Conservation (phyloP, 352 stramenopile genomes). For the Phytophthora pluvialis region DNA sequence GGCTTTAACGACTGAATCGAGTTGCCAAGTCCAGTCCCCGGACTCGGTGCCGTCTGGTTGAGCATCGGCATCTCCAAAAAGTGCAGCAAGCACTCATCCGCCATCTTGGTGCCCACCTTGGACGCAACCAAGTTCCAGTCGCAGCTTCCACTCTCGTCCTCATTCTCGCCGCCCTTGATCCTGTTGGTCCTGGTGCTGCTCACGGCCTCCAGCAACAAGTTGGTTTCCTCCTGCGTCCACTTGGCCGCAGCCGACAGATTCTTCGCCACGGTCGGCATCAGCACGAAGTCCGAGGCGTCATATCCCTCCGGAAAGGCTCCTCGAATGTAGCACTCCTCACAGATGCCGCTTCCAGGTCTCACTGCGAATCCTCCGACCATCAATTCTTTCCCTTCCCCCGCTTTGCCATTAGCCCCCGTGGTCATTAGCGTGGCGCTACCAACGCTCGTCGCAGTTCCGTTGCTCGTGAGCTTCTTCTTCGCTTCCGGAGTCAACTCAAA, state of each 20-base stretch:
- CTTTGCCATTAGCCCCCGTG: conserved; percentile 24
- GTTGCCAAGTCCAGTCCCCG: not conserved
- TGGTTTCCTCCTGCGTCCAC: conserved; percentile 61
- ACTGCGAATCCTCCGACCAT: conserved; percentile 51
- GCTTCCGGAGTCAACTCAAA: conserved; percentile 69
- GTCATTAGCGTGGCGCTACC: conserved; percentile 11
- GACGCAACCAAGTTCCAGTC: conserved; percentile 82
- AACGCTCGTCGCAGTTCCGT: conserved; percentile 16
- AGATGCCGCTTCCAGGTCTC: conserved; percentile 67
- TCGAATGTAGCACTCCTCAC: conserved; percentile 68
- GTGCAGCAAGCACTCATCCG: conserved; percentile 79
- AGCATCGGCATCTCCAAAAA: conserved; percentile 81
- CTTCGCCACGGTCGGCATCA: conserved; percentile 32
- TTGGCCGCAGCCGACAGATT: conserved; percentile 4
- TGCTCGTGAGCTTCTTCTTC: conserved; percentile 56
- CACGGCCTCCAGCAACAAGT: conserved; percentile 59
- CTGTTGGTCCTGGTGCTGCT: conserved; percentile 34
- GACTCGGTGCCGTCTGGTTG: conserved; percentile 23
- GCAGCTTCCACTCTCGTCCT: conserved; percentile 48
- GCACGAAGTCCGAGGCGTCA: conserved; percentile 67
- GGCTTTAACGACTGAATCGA: conserved; percentile 36
- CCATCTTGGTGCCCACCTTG: conserved; percentile 72
- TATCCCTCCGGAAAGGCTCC: conserved; percentile 70
- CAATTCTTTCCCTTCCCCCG: conserved; percentile 45
- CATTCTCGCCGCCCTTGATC: conserved; percentile 17